These are phyloP conservation scores for Vicia sativa DNA, from an alignment of 306 rosid species.

Conservation along the genomic window DNA sequence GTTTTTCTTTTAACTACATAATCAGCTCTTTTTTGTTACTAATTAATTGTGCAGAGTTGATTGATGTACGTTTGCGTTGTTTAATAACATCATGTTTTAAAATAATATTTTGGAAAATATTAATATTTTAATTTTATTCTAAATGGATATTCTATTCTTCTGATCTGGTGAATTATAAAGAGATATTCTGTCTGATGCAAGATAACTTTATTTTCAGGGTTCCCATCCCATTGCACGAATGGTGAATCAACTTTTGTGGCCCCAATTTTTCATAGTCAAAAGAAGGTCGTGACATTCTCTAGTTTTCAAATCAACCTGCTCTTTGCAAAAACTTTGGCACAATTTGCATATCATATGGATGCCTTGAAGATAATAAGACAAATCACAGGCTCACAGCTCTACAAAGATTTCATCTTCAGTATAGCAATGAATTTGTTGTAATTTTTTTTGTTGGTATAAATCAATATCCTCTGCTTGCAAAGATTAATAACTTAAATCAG, in stretches of 20 bases:
- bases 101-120: too few species aligned
- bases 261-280: constrained; percentile 50
- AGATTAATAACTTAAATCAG: too few species aligned
- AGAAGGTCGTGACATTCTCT: constrained; percentile 50
- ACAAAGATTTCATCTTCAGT: constrained; percentile 33
- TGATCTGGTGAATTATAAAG: constrained; percentile 7
- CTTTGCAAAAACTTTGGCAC: constrained; percentile 22
- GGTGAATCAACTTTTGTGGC: constrained; percentile 47
- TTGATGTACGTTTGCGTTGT: too few species aligned
- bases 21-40: too few species aligned
- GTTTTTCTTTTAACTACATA: too few species aligned
- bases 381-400: constrained; percentile 18
- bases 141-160: constrained; percentile 1
- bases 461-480: too few species aligned
- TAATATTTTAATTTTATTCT: background rate
- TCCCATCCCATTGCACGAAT: constrained; percentile 49
- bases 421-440: too few species aligned
- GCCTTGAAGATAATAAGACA: constrained; percentile 37
- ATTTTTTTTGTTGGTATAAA: too few species aligned
- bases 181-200: constrained; percentile 43
- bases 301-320: constrained; percentile 46
- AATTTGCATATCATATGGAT: constrained; percentile 32
- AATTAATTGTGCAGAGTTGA: too few species aligned
- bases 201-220: constrained; percentile 22
- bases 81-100: too few species aligned